Evolutionary conservation across 2,329 filamentous ascomycete genomes (phyloP).

Genomic region (Aspergillus sp.): DNA sequence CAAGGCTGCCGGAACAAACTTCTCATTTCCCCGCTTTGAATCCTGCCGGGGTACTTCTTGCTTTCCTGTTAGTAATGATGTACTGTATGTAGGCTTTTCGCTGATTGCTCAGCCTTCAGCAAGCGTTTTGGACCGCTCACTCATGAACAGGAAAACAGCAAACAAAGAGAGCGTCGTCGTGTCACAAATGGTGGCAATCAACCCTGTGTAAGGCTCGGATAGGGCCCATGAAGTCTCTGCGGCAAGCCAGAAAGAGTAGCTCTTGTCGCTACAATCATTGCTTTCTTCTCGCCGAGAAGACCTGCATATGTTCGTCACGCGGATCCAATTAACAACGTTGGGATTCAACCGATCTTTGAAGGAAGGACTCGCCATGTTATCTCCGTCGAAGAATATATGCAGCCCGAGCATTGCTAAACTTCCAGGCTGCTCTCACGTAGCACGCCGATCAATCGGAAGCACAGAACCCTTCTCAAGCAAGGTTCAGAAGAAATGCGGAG

Average conservation of each 20-base stretch:
- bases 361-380: neutral
- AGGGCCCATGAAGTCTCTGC: neutral
- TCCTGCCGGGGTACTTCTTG: neutral
- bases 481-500: neutral
- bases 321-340: neutral
- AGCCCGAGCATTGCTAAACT: no score
- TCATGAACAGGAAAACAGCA: neutral
- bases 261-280: neutral
- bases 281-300: neutral
- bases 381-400: no score
- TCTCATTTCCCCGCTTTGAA: neutral
- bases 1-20: neutral
- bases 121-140: neutral
- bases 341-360: neutral
- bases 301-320: neutral
- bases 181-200: neutral
- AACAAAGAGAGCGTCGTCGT: neutral
- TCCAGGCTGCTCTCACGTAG: neutral
- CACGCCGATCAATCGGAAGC: neutral
- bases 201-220: neutral
- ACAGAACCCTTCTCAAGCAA: neutral
- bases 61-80: neutral
- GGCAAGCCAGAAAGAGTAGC: neutral
- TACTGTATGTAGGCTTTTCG: neutral
- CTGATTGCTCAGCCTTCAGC: neutral